Conservation (phyloP, 1,284 basidiomycete species). For the Ceratobasidium sp. region DNA sequence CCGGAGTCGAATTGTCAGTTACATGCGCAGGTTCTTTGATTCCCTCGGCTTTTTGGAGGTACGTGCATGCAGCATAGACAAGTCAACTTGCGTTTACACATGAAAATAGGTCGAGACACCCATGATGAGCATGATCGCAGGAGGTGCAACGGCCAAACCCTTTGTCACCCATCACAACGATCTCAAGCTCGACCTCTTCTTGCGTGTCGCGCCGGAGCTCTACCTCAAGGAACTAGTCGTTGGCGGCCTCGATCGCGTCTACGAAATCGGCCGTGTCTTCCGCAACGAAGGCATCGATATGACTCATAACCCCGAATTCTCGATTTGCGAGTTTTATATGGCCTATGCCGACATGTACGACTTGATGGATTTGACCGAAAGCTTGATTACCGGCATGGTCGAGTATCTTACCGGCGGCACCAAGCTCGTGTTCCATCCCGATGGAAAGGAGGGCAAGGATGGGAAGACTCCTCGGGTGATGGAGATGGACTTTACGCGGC, state of each 20-base stretch:
- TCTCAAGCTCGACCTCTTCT: slow-evolving; percentile 96
- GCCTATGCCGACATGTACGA: slow-evolving; percentile 99
- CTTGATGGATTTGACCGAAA: slow-evolving; percentile 97
- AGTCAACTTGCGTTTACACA: neutral
- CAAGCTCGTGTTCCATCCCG: slow-evolving; percentile 90
- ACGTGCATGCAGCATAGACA: slow-evolving; percentile 24
- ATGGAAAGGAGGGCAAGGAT: slow-evolving; percentile 78
- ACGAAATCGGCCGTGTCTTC: slow-evolving; percentile 98
- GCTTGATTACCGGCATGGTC: slow-evolving; percentile 91
- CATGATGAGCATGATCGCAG: slow-evolving; percentile 97
- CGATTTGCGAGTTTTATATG: slow-evolving; percentile 99
- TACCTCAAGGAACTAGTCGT: slow-evolving; percentile 99
- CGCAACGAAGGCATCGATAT: slow-evolving; percentile 99
- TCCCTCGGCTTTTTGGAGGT: slow-evolving; percentile 93
- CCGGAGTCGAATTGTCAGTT: slow-evolving; percentile 89
- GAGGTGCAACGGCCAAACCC: slow-evolving; percentile 98
- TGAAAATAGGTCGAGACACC: slow-evolving; percentile 88
- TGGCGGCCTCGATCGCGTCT: slow-evolving; percentile 96
- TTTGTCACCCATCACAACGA: slow-evolving; percentile 99
- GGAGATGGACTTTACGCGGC: slow-evolving; percentile 89
- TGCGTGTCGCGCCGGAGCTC: slow-evolving; percentile 97
- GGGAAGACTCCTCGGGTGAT: slow-evolving; percentile 70
- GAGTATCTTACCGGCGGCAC: slow-evolving; percentile 89
- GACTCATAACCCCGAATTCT: slow-evolving; percentile 98
- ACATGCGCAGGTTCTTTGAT: slow-evolving; percentile 93